These are phyloP conservation scores for Entophlyctis luteolus DNA, from an alignment of 192 early-diverging fungal genomes.

Conservation along the genomic window DNA sequence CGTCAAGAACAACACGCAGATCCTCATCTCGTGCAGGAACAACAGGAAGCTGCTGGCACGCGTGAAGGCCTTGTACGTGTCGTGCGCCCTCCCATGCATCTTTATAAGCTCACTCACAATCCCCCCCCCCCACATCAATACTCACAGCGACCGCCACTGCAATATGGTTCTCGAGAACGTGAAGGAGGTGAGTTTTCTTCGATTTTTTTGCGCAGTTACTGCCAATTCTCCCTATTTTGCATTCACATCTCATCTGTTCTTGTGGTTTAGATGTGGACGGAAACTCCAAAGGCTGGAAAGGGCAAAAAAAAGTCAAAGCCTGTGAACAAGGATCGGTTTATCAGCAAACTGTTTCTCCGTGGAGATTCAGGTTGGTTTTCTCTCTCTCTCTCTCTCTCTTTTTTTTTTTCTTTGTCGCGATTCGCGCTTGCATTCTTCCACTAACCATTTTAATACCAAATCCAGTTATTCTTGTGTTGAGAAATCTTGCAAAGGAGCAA, in stretches of 20 bases:
- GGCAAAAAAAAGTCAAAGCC: constrained; percentile 91
- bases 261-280: constrained; percentile 95
- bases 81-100: background rate
- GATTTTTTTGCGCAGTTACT: background rate
- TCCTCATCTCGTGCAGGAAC: constrained; percentile 93
- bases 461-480: constrained; percentile 32
- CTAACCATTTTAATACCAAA: background rate
- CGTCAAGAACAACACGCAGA: constrained; percentile 93
- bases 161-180: constrained; percentile 99
- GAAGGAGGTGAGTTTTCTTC: constrained; percentile 67
- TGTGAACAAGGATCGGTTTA: constrained; percentile 97
- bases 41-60: constrained; percentile 95
- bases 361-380: constrained; percentile 81
- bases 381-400: background rate
- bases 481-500: constrained; percentile 28
- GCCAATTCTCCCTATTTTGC: too few species aligned
- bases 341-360: constrained; percentile 96
- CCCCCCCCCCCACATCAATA: background rate
- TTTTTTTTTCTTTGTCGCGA: background rate
- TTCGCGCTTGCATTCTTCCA: constrained; percentile 1
- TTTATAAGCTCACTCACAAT: background rate
- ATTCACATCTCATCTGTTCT: too few species aligned
- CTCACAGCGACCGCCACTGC: constrained; percentile 83
- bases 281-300: constrained; percentile 84
- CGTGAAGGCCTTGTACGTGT: constrained; percentile 86